Percentiles rank a stretch among this genome's conserved stretches.
phyloP scores from a whole-genome alignment of 1,139 yeast species.

The Magnusiomyces suaveolens region DNA sequence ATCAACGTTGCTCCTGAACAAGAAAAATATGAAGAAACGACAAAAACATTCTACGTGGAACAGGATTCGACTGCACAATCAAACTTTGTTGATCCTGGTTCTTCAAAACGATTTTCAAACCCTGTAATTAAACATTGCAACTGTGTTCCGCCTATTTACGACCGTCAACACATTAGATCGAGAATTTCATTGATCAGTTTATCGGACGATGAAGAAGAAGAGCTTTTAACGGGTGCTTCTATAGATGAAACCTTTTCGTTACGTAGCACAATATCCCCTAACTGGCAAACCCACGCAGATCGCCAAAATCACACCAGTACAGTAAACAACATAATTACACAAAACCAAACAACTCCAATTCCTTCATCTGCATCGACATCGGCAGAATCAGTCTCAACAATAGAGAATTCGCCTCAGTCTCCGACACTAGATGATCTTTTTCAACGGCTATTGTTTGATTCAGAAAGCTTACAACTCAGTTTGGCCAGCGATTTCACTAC shows the following conservation, averaged over 20 bases:
- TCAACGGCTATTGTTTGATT: neutral
- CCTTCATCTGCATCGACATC: neutral
- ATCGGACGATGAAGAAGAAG: neutral
- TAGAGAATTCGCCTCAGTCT: too few species aligned
- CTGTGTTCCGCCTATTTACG: neutral
- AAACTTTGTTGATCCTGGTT: too few species aligned
- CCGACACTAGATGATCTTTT: neutral
- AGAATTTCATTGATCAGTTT: neutral
- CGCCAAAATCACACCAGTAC: neutral
- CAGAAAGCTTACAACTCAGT: too few species aligned
- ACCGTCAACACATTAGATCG: neutral
- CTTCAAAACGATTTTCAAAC: too few species aligned
- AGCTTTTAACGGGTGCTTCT: neutral
- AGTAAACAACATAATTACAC: too few species aligned
- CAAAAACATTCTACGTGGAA: too few species aligned
- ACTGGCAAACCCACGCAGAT: neutral
- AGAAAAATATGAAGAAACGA: too few species aligned
- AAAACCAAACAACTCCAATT: neutral
- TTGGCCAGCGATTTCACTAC: too few species aligned
- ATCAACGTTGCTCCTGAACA: too few species aligned
- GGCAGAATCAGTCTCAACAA: too few species aligned
- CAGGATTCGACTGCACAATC: too few species aligned
- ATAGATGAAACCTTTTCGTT: neutral
- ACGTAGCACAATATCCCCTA: neutral
- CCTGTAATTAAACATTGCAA: neutral